phyloP scores from a whole-genome alignment of 495 filamentous ascomycete species.

The Elaphomyces granulatus region DNA sequence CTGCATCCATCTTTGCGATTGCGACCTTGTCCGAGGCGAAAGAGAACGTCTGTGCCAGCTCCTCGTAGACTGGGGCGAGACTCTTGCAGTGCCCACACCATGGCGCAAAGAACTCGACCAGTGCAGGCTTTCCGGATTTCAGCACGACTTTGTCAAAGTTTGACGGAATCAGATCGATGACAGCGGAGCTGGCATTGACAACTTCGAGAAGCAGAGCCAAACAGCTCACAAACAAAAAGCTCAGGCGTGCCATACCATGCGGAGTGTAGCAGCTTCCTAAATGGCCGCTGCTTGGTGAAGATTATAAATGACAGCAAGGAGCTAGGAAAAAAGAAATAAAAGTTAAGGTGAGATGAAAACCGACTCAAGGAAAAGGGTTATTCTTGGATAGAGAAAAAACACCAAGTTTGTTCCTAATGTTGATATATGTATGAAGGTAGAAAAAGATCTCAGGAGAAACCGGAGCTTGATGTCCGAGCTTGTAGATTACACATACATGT shows the following conservation, averaged over 20 bases:
- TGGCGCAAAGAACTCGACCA: constrained; percentile 97
- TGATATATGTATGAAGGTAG: too few species aligned
- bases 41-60: constrained; percentile 63
- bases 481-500: too few species aligned
- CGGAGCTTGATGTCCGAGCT: too few species aligned
- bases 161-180: constrained; percentile 69
- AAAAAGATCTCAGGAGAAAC: too few species aligned
- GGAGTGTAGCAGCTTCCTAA: not conserved
- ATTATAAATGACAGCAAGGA: too few species aligned
- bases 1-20: constrained; percentile 93
- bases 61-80: constrained; percentile 87
- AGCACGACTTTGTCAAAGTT: constrained; percentile 89
- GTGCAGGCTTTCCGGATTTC: constrained; percentile 82
- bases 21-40: constrained; percentile 67
- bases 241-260: constrained; percentile 33
- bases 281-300: too few species aligned
- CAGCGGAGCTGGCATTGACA: constrained; percentile 34
- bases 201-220: constrained; percentile 29
- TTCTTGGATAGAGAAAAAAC: too few species aligned
- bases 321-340: too few species aligned
- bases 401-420: too few species aligned
- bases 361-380: too few species aligned
- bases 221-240: constrained; percentile 29
- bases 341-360: constrained; percentile 1
- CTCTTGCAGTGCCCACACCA: constrained; percentile 99